Percentiles rank a stretch among this genome's conserved stretches.
Conservation (phyloP, 129 eudicot species). For the Helichrysum umbraculigerum region DNA sequence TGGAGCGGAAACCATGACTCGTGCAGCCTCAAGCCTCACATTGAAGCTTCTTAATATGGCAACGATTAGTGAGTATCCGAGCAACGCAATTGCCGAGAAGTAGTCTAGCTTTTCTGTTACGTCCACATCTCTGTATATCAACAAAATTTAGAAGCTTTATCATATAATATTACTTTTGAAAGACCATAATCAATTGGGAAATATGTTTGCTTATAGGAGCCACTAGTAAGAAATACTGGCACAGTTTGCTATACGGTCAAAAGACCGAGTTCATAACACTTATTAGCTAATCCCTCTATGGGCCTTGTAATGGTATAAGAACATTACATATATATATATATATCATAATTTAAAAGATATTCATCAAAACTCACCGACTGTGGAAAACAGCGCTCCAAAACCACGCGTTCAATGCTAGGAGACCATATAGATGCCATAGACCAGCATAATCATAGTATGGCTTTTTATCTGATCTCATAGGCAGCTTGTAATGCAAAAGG, state of each 20-base stretch:
- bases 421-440: conserved; percentile 68
- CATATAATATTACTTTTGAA: background rate
- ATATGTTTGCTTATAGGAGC: background rate
- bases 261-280: background rate
- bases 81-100: conserved; percentile 73
- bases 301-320: background rate
- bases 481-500: conserved; percentile 66
- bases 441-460: conserved; percentile 67
- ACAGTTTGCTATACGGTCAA: background rate
- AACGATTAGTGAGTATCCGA: conserved; percentile 74
- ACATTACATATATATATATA: background rate
- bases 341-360: background rate
- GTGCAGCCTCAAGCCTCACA: conserved; percentile 71
- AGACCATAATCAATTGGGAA: conserved; percentile 4
- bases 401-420: conserved; percentile 77
- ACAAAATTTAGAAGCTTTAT: background rate
- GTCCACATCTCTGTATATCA: conserved; percentile 66
- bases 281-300: background rate
- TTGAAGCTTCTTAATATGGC: conserved; percentile 73
- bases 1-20: conserved; percentile 97
- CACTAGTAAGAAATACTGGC: background rate
- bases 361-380: conserved; percentile 52
- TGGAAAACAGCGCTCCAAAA: conserved; percentile 91
- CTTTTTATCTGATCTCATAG: conserved; percentile 53
- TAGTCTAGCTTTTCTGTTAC: conserved; percentile 81